Evolutionary conservation across 1,284 basidiomycete species (phyloP).

Genomic region (Entoloma clypeatum): DNA sequence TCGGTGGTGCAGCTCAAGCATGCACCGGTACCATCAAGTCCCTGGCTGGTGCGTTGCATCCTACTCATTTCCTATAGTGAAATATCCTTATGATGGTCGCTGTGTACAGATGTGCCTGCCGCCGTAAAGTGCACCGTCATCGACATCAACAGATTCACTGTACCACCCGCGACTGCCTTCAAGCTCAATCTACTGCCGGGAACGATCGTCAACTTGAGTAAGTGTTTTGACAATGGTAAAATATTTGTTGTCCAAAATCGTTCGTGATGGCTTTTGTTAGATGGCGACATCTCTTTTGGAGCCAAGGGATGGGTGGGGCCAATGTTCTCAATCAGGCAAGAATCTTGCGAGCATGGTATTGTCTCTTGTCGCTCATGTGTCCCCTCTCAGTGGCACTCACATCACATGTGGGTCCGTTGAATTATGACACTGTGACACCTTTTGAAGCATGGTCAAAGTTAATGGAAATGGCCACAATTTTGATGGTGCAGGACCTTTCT

Average conservation of each 20-base stretch:
- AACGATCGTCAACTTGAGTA: constrained; percentile 46
- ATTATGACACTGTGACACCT: not conserved
- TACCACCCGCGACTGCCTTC: constrained; percentile 42
- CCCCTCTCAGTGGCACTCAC: constrained; percentile 29
- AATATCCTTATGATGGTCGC: not conserved
- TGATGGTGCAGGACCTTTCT: constrained; percentile 43
- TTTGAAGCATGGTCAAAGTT: constrained; percentile 27
- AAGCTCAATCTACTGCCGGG: constrained; percentile 35
- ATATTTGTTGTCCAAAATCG: constrained; percentile 7
- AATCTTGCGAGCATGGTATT: too few relatives aligned
- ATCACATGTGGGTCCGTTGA: constrained; percentile 34
- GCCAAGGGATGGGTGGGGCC: constrained; percentile 43
- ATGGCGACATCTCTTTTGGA: constrained; percentile 44
- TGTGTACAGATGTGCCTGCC: constrained; percentile 34
- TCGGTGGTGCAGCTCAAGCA: too few relatives aligned
- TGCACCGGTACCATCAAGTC: too few relatives aligned
- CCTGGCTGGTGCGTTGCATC: too few relatives aligned
- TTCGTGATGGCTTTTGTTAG: constrained; percentile 23
- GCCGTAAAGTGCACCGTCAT: constrained; percentile 46
- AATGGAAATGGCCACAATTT: constrained; percentile 45
- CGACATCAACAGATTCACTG: constrained; percentile 44
- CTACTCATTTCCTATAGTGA: too few relatives aligned
- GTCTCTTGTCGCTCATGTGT: not conserved
- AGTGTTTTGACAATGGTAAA: constrained; percentile 16
- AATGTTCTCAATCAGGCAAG: constrained; percentile 36